A percentile compares a stretch with the other conserved stretches of the same genome.
Conservation (phyloP, 164 flowering plant species). For the Paratinospora sagittata region DNA sequence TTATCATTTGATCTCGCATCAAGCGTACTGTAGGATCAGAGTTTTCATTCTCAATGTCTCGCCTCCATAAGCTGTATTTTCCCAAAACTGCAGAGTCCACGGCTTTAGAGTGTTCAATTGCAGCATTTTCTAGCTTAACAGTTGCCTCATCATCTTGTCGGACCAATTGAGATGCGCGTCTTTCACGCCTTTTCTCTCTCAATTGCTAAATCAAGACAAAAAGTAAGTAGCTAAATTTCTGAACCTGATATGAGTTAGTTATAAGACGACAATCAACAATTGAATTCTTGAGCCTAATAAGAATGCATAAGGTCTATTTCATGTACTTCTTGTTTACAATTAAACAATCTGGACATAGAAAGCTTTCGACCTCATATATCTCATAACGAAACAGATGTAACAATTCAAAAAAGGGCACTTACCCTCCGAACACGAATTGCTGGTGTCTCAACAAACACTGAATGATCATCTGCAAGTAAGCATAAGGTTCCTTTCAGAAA, state of each 20-base stretch:
- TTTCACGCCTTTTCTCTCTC: slow-evolving; percentile 76
- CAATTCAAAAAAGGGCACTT: slow-evolving; percentile 13
- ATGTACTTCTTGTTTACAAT: not conserved
- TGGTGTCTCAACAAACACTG: slow-evolving; percentile 47
- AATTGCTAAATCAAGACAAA: slow-evolving; percentile 44
- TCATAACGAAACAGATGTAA: not conserved
- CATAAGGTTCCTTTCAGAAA: not conserved
- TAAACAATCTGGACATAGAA: too few relatives aligned
- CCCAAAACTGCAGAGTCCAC: slow-evolving; percentile 94
- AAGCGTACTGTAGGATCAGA: slow-evolving; percentile 83
- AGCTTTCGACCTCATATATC: too few relatives aligned
- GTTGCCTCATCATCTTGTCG: slow-evolving; percentile 66
- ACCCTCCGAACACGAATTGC: slow-evolving; percentile 71
- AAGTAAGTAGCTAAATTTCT: not conserved
- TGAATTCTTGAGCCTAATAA: not conserved
- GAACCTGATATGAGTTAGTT: not conserved
- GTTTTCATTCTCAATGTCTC: slow-evolving; percentile 85
- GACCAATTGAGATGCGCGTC: slow-evolving; percentile 65
- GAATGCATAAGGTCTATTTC: not conserved
- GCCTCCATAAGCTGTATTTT: slow-evolving; percentile 93
- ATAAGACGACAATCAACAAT: not conserved
- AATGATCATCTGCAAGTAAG: slow-evolving; percentile 43
- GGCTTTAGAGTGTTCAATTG: slow-evolving; percentile 87
- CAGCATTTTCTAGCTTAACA: slow-evolving; percentile 87
- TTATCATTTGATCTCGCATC: slow-evolving; percentile 90